Evolutionary conservation across 2,329 filamentous ascomycete genomes (phyloP), one percentile per base, ranked within the genome.

Genomic region (Dryadomyces quercivorus): DNA sequence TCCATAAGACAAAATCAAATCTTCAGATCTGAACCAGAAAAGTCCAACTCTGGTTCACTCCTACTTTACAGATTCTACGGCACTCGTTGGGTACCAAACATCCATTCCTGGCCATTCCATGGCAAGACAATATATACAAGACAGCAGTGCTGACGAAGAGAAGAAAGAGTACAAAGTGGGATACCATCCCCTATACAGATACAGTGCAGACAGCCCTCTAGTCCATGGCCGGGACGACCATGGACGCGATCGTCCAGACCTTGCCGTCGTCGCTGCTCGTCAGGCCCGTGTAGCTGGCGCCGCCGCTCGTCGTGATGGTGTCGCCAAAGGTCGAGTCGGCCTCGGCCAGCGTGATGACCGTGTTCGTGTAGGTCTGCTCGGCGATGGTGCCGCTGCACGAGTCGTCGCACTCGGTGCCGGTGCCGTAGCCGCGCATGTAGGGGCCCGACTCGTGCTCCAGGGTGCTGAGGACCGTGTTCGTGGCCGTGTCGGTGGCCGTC

Each of bases 401-500:
- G 49, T 51, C 49, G 20, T 51, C 20, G 21, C 49, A 51, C 49
- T 51, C 49, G 20, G 21, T 51, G 49, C n/a, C 49, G 2, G 49
- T 51, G 9, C 49, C 49, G 16, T 18, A 51, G n/a, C 49, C 20
- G n/a, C 8, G 15, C 5, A 22, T 38, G 18, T n/a, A 36, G 26
- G 7, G 22, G 12, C 22, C 47, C 47, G 8, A 50, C 26, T 31
- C 47, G 36, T 38, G 47, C 22, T 50, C 36, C 31, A 31, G 47
- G 22, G 47, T 50, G 47, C 47, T 31, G n/a, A 31, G 22, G 13
- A 13, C 47, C 22, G 47, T 50, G 47, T 50, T 31, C 26, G 26
- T 31, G 8, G 26, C 26, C 26, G 8, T 8, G 26, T 31, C 26
- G 4, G 26, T 31, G 26, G 26, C 26, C 26, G 26, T 31, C 26